Evolutionary conservation across 139 green algal species (phyloP).

Genomic region (Zygnema cylindricum): DNA sequence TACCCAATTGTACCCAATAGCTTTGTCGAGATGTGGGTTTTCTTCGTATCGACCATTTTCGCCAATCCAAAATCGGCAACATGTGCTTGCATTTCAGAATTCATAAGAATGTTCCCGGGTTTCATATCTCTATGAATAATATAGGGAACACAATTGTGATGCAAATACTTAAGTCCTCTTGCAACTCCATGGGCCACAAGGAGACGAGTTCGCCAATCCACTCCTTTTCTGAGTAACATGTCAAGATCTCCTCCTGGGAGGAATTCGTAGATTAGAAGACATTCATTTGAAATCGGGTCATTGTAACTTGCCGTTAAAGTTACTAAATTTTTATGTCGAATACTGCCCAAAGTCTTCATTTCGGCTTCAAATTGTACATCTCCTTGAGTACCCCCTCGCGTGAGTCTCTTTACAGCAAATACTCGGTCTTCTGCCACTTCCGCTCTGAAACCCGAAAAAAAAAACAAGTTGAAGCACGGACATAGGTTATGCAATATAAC

Average conservation of each 20-base stretch:
- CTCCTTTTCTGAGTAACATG: conserved; percentile 1
- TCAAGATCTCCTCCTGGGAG: conserved; percentile 23
- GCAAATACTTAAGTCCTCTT: conserved; percentile 37
- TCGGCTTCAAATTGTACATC: conserved; percentile 27
- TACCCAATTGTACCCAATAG: conserved; percentile 45
- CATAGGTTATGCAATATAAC: background rate
- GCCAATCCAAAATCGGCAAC: conserved; percentile 40
- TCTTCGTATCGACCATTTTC: background rate
- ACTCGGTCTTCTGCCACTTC: background rate
- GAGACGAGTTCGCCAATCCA: background rate
- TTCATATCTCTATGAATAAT: conserved; percentile 46
- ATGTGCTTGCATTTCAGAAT: conserved; percentile 13
- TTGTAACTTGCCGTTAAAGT: conserved; percentile 38
- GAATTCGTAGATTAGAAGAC: conserved; percentile 44
- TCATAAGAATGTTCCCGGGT: conserved; percentile 40
- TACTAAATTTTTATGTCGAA: conserved; percentile 48
- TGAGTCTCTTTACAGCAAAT: conserved; percentile 37
- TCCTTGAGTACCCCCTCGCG: background rate
- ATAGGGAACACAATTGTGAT: conserved; percentile 30
- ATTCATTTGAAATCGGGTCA: background rate
- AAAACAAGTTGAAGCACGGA: too few species aligned
- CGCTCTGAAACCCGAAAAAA: conserved; percentile 13
- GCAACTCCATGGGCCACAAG: background rate
- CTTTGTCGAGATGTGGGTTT: conserved; percentile 22
- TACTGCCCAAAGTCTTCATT: conserved; percentile 30